Conservation (phyloP, 139 green algal species). For the Closterium sp. region DNA sequence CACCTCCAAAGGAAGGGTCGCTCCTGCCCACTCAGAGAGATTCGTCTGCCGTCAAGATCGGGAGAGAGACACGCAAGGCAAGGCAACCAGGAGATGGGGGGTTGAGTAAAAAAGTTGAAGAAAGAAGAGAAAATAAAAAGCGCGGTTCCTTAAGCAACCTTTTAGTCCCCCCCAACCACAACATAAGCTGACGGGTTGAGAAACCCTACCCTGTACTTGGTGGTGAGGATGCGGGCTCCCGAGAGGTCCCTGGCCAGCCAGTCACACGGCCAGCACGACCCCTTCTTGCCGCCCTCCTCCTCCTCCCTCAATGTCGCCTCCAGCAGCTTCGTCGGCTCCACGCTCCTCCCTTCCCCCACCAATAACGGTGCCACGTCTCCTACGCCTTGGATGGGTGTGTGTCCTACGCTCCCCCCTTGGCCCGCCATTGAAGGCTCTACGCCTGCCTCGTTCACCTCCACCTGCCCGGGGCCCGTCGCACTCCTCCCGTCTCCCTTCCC, state of each 20-base stretch:
- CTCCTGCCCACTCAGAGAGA: constrained; percentile 38
- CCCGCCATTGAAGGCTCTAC: no score
- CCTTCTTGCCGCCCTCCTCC: constrained; percentile 5
- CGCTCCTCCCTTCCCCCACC: not conserved
- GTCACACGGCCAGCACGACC: constrained; percentile 45
- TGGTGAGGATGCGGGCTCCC: constrained; percentile 36
- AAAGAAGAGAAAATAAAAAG: no score
- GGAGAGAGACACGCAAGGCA: not conserved
- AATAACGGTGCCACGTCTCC: no score
- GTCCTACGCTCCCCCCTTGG: not conserved
- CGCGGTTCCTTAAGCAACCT: no score
- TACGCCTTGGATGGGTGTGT: no score
- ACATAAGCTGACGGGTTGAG: no score
- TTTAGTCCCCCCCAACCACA: no score
- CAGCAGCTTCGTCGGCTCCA: constrained; percentile 3
- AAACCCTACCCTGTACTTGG: constrained; percentile 52
- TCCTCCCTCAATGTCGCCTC: constrained; percentile 15
- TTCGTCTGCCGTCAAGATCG: constrained; percentile 25
- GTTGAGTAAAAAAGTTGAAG: not conserved
- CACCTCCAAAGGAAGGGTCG: constrained; percentile 38
- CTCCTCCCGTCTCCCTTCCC: not conserved
- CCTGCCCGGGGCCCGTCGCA: not conserved
- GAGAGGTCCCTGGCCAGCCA: constrained; percentile 53
- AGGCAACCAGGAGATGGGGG: not conserved
- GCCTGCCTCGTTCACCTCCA: no score